These are phyloP conservation scores for Sporothrix curviconia DNA, from an alignment of 2,329 filamentous ascomycete genomes.

Conservation along the genomic window DNA sequence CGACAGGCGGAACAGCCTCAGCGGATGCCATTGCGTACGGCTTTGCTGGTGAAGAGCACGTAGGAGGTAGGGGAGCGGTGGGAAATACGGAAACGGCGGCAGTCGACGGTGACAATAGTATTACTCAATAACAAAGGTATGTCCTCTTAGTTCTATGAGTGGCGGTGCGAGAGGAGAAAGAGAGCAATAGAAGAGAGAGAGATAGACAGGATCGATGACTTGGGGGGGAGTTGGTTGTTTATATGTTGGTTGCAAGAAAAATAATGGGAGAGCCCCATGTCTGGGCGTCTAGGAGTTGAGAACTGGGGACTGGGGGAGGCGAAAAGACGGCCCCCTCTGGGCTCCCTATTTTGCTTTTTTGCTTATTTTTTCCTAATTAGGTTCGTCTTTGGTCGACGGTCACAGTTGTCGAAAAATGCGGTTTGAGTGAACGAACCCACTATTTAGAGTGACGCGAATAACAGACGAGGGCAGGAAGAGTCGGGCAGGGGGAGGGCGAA, in stretches of 20 bases:
- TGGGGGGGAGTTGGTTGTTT: constrained; percentile 1
- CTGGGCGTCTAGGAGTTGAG: neutral
- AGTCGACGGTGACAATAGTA: too few relatives aligned
- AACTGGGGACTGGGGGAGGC: neutral
- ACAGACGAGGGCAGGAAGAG: neutral
- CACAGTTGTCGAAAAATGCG: too few relatives aligned
- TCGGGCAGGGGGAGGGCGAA: neutral
- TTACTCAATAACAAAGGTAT: too few relatives aligned
- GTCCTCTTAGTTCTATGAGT: too few relatives aligned
- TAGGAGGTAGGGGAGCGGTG: too few relatives aligned
- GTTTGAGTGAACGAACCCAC: neutral
- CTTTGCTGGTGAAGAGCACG: neutral
- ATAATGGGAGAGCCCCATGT: too few relatives aligned
- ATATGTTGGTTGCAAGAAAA: constrained; percentile 11
- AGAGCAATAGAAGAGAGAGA: neutral
- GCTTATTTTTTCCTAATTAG: too few relatives aligned
- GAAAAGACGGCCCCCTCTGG: neutral
- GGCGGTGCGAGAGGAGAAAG: neutral
- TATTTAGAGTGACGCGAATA: neutral
- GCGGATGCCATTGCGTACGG: constrained; percentile 11
- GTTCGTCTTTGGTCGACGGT: too few relatives aligned
- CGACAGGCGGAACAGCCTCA: neutral
- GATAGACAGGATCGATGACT: neutral
- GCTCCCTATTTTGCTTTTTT: too few relatives aligned
- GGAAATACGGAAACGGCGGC: too few relatives aligned